phyloP scores from a whole-genome alignment of 169 alveolate genomes.

The Plasmodium gonderi region DNA sequence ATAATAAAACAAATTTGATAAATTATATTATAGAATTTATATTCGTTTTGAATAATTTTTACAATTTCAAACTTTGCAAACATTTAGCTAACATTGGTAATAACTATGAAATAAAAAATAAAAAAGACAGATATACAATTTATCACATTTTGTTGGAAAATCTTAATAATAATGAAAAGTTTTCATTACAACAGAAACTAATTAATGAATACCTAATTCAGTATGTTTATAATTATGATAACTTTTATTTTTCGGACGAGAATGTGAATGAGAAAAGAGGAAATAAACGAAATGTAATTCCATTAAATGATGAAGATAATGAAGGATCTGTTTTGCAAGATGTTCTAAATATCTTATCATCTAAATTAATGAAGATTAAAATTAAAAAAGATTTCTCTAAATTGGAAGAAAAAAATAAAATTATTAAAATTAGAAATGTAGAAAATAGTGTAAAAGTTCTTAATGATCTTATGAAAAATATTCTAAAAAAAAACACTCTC shows the following conservation, averaged over 20 bases:
- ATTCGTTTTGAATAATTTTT: constrained; percentile 49
- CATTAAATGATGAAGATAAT: constrained; percentile 56
- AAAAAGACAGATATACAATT: constrained; percentile 30
- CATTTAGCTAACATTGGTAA: constrained; percentile 37
- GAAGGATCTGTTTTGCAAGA: constrained; percentile 43
- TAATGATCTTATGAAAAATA: constrained; percentile 64
- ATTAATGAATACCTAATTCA: constrained; percentile 66
- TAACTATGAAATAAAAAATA: constrained; percentile 32
- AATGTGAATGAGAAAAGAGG: constrained; percentile 8
- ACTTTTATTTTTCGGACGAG: constrained; percentile 51
- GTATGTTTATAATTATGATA: constrained; percentile 62
- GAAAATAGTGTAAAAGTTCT: constrained; percentile 69
- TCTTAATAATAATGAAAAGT: constrained; percentile 50
- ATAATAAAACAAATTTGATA: constrained; percentile 42
- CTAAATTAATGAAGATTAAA: constrained; percentile 63
- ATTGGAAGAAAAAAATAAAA: constrained; percentile 68
- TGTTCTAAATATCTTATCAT: constrained; percentile 33
- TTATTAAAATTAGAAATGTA: constrained; percentile 46
- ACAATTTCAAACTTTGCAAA: constrained; percentile 24
- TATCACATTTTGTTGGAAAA: constrained; percentile 29
- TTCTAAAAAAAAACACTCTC: constrained; percentile 60
- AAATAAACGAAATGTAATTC: constrained; percentile 10
- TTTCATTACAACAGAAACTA: constrained; percentile 50
- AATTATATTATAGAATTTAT: constrained; percentile 54
- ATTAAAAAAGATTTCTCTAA: constrained; percentile 67